Evolutionary conservation across 2,329 filamentous ascomycete genomes (phyloP).

Genomic region (Diaporthe batatas): DNA sequence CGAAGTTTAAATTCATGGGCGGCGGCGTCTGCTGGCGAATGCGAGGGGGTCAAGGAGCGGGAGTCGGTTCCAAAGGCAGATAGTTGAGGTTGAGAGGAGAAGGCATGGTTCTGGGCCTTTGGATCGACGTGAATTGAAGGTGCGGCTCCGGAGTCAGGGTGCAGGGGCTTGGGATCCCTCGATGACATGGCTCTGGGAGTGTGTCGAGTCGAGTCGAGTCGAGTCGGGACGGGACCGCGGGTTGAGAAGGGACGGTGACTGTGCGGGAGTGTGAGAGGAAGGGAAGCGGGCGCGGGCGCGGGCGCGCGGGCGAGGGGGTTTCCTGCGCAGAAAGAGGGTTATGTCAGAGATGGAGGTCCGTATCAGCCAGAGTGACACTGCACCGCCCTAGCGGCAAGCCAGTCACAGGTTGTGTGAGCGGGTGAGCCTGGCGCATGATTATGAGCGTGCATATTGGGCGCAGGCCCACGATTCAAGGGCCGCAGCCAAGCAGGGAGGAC

Average conservation of each 20-base stretch:
- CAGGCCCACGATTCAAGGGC: conserved; percentile 30
- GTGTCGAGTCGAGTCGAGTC: neutral
- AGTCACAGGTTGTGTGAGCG: conserved; percentile 23
- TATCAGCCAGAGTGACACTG: conserved; percentile 33
- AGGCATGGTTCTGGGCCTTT: conserved; percentile 31
- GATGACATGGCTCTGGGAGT: conserved; percentile 38
- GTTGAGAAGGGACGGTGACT: conserved; percentile 8
- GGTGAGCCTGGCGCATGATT: conserved; percentile 27
- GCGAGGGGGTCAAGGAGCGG: conserved; percentile 43
- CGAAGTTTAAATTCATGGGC: conserved; percentile 40
- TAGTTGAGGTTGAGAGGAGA: conserved; percentile 37
- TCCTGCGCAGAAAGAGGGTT: conserved; percentile 14
- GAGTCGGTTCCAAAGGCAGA: conserved; percentile 8
- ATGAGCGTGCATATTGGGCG: conserved; percentile 17
- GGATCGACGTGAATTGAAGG: conserved; percentile 32
- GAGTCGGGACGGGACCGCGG: conserved; percentile 25
- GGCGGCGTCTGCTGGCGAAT: conserved; percentile 47
- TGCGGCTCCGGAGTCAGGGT: conserved; percentile 39
- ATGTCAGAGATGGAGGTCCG: conserved; percentile 19
- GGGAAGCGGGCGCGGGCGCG: conserved; percentile 21
- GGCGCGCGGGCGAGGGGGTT: neutral
- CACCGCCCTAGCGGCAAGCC: conserved; percentile 29
- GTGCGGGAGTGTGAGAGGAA: neutral
- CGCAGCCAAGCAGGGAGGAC: neutral
- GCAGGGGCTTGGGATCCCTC: conserved; percentile 38